Evolutionary conservation across 2,329 filamentous ascomycete species (phyloP).

Genomic region (Beauveria asiatica): DNA sequence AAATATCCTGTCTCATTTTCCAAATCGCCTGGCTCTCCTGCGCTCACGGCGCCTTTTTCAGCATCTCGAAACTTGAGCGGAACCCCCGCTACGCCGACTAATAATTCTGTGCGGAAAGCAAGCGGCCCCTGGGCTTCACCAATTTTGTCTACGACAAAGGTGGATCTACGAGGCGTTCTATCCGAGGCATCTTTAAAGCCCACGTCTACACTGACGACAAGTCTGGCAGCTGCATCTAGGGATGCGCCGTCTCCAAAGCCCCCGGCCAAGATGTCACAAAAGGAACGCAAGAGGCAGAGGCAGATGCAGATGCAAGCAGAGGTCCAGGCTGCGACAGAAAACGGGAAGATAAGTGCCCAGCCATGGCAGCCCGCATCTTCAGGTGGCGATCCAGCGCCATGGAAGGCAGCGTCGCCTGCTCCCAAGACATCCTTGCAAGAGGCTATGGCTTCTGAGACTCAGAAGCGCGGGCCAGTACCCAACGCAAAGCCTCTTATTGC

Average conservation of each 20-base stretch:
- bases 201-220: constrained; percentile 45
- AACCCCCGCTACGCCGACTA: background rate
- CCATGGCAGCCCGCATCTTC: constrained; percentile 36
- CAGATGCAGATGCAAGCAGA: constrained; percentile 60
- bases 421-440: constrained; percentile 44
- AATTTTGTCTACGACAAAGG: constrained; percentile 49
- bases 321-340: constrained; percentile 31
- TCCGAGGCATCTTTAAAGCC: constrained; percentile 43
- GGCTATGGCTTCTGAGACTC: constrained; percentile 28
- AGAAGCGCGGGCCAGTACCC: constrained; percentile 20
- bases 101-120: constrained; percentile 6
- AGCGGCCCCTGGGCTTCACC: constrained; percentile 42
- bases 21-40: background rate
- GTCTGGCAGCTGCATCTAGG: constrained; percentile 40
- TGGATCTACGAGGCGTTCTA: constrained; percentile 74
- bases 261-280: constrained; percentile 69
- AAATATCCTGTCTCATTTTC: constrained; percentile 11
- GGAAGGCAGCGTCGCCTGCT: constrained; percentile 51
- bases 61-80: background rate
- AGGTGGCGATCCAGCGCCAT: constrained; percentile 46
- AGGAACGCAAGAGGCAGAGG: constrained; percentile 80
- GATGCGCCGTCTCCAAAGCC: constrained; percentile 27
- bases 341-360: constrained; percentile 22
- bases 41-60: background rate
- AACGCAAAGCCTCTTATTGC: constrained; percentile 35